Percentiles rank a stretch among this genome's conserved stretches.
Evolutionary conservation across 1,284 basidiomycete genomes (phyloP).

Genomic region (Rhodotorula sp.): DNA sequence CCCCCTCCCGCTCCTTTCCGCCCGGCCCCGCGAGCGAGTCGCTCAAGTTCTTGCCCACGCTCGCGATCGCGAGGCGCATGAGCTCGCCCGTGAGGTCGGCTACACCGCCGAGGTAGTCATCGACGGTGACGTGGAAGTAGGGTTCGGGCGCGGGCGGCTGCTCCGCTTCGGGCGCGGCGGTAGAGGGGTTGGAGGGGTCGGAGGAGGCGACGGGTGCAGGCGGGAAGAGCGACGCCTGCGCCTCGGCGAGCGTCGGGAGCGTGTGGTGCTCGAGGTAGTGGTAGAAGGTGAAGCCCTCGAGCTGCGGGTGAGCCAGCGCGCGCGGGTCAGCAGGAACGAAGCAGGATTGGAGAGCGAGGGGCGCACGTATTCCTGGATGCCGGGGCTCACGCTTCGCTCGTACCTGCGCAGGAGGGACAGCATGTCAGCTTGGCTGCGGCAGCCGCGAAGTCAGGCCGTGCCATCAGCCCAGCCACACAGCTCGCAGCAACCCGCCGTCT

Average conservation of each 20-base stretch:
- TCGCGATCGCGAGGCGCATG: constrained; percentile 85
- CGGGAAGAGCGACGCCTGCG: constrained; percentile 35
- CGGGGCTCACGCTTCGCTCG: constrained; percentile 45
- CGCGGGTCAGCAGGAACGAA: background rate
- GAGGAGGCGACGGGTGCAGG: constrained; percentile 1
- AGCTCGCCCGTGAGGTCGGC: constrained; percentile 94
- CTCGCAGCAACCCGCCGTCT: too few species aligned
- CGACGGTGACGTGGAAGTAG: constrained; percentile 54
- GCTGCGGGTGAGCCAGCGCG: constrained; percentile 59
- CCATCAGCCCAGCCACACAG: background rate
- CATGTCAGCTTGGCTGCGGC: background rate
- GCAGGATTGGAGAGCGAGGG: background rate
- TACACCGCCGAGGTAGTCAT: constrained; percentile 88
- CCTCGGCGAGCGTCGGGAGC: constrained; percentile 53
- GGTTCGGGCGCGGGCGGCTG: background rate
- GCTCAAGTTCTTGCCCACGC: constrained; percentile 48
- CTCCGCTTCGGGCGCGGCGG: background rate
- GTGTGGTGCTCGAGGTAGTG: constrained; percentile 74
- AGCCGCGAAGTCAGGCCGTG: too few species aligned
- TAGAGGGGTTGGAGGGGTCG: background rate
- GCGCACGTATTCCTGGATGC: constrained; percentile 52
- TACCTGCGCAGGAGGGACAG: constrained; percentile 27
- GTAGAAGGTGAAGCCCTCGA: constrained; percentile 87
- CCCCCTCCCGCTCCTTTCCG: constrained; percentile 40
- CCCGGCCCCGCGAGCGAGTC: constrained; percentile 67